phyloP scores from a whole-genome alignment of 2,329 filamentous ascomycete species.

The Trichoderma atroviride region DNA sequence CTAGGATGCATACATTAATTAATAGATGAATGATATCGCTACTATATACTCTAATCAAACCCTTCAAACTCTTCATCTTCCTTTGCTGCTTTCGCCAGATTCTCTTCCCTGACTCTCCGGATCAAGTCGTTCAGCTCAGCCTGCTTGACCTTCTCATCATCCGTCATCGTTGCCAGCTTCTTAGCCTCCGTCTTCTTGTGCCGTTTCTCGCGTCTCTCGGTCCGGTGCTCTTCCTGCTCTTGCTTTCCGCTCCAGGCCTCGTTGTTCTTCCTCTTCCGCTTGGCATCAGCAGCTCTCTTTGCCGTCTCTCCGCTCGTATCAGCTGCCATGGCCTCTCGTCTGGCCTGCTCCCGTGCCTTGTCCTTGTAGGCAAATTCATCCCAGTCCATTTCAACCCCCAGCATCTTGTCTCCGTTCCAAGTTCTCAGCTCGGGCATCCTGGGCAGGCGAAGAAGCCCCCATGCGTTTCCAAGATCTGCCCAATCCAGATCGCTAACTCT shows the following conservation, averaged over 20 bases:
- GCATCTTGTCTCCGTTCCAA: slow-evolving; percentile 68
- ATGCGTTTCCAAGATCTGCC: slow-evolving; percentile 76
- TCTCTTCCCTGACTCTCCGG: slow-evolving; percentile 62
- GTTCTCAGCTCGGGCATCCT: slow-evolving; percentile 88
- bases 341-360: slow-evolving; percentile 67
- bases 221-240: slow-evolving; percentile 65
- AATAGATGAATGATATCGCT: slow-evolving; percentile 1
- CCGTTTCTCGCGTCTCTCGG: slow-evolving; percentile 65
- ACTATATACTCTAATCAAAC: slow-evolving; percentile 49
- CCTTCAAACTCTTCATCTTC: slow-evolving; percentile 60
- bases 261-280: slow-evolving; percentile 63
- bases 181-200: slow-evolving; percentile 66
- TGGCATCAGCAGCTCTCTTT: slow-evolving; percentile 47
- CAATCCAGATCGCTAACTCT: slow-evolving; percentile 80
- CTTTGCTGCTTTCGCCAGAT: slow-evolving; percentile 46
- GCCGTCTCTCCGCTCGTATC: slow-evolving; percentile 45
- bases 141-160: slow-evolving; percentile 66
- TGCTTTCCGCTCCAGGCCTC: slow-evolving; percentile 74
- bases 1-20: slow-evolving; percentile 7
- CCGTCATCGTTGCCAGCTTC: slow-evolving; percentile 66
- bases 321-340: slow-evolving; percentile 59
- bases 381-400: slow-evolving; percentile 68
- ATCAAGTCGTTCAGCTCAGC: slow-evolving; percentile 67
- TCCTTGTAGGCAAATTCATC: slow-evolving; percentile 71
- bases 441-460: slow-evolving; percentile 84